phyloP scores from a whole-genome alignment of 2,329 filamentous ascomycete species.

The Cytospora leucostoma region DNA sequence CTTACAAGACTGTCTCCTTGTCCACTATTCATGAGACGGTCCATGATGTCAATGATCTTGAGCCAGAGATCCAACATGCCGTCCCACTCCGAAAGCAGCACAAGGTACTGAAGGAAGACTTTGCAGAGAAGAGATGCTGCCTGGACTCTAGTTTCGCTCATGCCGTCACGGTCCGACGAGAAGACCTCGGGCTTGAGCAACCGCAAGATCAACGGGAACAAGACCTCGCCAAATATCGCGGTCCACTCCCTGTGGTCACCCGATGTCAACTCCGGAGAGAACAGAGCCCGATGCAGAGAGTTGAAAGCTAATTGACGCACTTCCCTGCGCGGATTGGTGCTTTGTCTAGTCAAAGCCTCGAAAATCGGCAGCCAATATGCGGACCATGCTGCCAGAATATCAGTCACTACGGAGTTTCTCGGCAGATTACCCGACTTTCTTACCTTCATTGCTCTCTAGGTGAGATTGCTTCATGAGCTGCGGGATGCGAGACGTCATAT shows the following conservation, averaged over 20 bases:
- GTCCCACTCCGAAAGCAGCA: constrained; percentile 79
- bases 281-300: constrained; percentile 79
- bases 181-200: constrained; percentile 94
- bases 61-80: constrained; percentile 92
- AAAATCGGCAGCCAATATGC: constrained; percentile 98
- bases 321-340: constrained; percentile 90
- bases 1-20: constrained; percentile 85
- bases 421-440: constrained; percentile 28
- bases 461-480: constrained; percentile 90
- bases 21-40: constrained; percentile 92
- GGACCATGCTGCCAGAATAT: constrained; percentile 72
- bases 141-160: constrained; percentile 93
- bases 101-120: constrained; percentile 92
- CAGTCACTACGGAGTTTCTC: constrained; percentile 27
- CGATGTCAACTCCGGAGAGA: constrained; percentile 83
- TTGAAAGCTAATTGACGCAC: constrained; percentile 87
- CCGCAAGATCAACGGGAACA: constrained; percentile 86
- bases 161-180: constrained; percentile 84
- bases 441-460: constrained; percentile 81
- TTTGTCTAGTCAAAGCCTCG: constrained; percentile 83
- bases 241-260: constrained; percentile 89
- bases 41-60: constrained; percentile 90
- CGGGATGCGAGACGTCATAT: constrained; percentile 79
- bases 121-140: constrained; percentile 90
- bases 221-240: constrained; percentile 88